These are phyloP conservation scores for Polytrichum commune DNA, from an alignment of 225 moss, liverwort and hornwort genomes.

Conservation along the genomic window DNA sequence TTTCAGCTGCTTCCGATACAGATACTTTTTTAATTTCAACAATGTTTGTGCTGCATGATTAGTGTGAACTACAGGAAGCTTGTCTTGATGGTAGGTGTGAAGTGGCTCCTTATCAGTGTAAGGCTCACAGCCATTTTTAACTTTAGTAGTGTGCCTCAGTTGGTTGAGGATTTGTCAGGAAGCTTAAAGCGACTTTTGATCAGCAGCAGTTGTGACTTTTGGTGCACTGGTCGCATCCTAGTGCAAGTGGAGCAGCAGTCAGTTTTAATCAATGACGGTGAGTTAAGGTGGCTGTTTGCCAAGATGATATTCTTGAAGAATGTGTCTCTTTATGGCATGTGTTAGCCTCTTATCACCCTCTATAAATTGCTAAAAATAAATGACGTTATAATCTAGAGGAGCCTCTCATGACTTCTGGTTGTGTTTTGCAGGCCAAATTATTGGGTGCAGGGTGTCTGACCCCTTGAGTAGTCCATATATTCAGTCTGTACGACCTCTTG, in stretches of 20 bases:
- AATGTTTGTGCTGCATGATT: neutral
- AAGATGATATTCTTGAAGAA: no score
- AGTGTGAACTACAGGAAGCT: neutral
- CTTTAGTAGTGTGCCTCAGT: conserved; percentile 20
- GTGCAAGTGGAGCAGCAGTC: conserved; percentile 73
- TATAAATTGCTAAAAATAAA: no score
- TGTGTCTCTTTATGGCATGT: no score
- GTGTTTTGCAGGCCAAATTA: conserved; percentile 49
- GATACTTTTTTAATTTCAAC: neutral
- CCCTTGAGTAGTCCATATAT: conserved; percentile 45
- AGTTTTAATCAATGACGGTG: conserved; percentile 68
- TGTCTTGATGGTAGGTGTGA: neutral
- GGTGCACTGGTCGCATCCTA: conserved; percentile 77
- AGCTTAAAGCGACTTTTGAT: conserved; percentile 56
- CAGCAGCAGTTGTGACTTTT: conserved; percentile 47
- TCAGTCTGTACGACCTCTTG: conserved; percentile 72
- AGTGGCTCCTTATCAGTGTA: no score
- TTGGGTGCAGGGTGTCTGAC: conserved; percentile 29
- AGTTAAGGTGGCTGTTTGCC: conserved; percentile 6
- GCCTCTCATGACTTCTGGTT: neutral
- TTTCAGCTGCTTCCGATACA: no score
- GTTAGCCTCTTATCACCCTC: neutral
- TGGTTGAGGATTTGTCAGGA: conserved; percentile 46
- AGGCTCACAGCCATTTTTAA: neutral
- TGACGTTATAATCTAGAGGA: no score